Evolutionary conservation across 306 rosid genomes (phyloP).

Genomic region (Dalbergia cultrata): DNA sequence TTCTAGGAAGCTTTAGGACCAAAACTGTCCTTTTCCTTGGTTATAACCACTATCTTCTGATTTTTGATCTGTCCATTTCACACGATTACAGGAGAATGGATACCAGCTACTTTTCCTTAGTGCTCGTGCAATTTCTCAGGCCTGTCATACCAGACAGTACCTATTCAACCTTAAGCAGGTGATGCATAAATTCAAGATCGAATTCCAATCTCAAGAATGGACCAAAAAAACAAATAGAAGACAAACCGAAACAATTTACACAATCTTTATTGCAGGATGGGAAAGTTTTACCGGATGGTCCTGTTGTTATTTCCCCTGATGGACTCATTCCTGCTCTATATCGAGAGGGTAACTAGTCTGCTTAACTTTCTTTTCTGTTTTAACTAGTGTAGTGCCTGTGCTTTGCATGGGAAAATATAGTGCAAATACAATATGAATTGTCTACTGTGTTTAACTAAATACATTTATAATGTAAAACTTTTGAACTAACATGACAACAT

Average conservation of each 20-base stretch:
- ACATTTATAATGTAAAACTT: too few species aligned
- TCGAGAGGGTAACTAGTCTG: constrained; percentile 80
- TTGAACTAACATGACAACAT: too few species aligned
- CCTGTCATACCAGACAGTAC: constrained; percentile 82
- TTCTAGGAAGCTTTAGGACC: constrained; percentile 25
- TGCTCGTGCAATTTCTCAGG: constrained; percentile 98
- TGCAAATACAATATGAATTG: too few species aligned
- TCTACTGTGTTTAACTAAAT: too few species aligned
- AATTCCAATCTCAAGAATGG: constrained; percentile 50
- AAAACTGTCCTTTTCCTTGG: constrained; percentile 31
- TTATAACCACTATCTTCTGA: constrained; percentile 28
- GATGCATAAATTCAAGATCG: constrained; percentile 42
- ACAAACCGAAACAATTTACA: constrained; percentile 37
- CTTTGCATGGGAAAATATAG: too few species aligned
- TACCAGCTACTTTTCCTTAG: constrained; percentile 93
- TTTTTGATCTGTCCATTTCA: constrained; percentile 30
- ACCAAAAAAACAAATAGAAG: constrained; percentile 32
- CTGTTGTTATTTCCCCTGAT: constrained; percentile 96
- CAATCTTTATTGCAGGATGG: constrained; percentile 77
- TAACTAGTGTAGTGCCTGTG: too few species aligned
- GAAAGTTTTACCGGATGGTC: constrained; percentile 95
- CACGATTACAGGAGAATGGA: constrained; percentile 79
- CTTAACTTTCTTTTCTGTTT: constrained; percentile 30
- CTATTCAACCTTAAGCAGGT: constrained; percentile 95
- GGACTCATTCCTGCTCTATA: constrained; percentile 94